Evolutionary conservation across 495 filamentous ascomycete genomes (phyloP).

Genomic region (Daldinia decipiens): DNA sequence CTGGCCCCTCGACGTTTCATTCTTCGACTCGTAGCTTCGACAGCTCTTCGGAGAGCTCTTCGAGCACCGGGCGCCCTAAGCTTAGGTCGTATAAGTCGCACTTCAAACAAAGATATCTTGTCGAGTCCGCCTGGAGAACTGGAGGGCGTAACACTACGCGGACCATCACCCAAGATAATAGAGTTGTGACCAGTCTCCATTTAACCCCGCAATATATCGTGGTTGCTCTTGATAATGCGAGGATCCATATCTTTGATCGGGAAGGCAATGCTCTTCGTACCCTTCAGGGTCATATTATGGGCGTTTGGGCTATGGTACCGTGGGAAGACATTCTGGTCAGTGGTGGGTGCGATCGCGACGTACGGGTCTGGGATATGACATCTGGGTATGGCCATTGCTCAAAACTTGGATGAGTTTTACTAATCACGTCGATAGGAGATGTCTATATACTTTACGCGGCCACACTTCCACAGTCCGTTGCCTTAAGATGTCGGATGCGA

Average conservation of each 20-base stretch:
- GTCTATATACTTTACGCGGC: conserved; percentile 85
- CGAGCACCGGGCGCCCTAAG: conserved; percentile 51
- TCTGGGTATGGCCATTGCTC: conserved; percentile 74
- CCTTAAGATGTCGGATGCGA: conserved; percentile 94
- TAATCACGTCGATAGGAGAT: conserved; percentile 58
- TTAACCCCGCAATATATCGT: conserved; percentile 96
- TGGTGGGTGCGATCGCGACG: conserved; percentile 95
- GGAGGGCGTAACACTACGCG: conserved; percentile 80
- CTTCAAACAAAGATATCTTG: conserved; percentile 96
- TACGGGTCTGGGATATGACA: conserved; percentile 95
- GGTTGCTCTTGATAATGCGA: conserved; percentile 96
- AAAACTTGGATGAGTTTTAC: conserved; percentile 4
- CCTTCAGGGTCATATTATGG: conserved; percentile 95
- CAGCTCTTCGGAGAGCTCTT: conserved; percentile 39
- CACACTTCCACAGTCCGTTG: conserved; percentile 97
- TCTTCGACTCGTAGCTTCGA: conserved; percentile 55
- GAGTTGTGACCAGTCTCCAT: conserved; percentile 95
- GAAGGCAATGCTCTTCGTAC: conserved; percentile 88
- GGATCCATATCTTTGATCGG: conserved; percentile 97
- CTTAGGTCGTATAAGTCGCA: conserved; percentile 85
- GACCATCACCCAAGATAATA: conserved; percentile 93
- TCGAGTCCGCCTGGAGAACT: conserved; percentile 95
- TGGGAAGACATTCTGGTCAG: conserved; percentile 96
- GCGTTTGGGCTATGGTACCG: conserved; percentile 99
- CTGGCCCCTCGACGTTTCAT: conserved; percentile 44